Conservation (phyloP, 257 asterid genomes). For the Solanum dulcamara region DNA sequence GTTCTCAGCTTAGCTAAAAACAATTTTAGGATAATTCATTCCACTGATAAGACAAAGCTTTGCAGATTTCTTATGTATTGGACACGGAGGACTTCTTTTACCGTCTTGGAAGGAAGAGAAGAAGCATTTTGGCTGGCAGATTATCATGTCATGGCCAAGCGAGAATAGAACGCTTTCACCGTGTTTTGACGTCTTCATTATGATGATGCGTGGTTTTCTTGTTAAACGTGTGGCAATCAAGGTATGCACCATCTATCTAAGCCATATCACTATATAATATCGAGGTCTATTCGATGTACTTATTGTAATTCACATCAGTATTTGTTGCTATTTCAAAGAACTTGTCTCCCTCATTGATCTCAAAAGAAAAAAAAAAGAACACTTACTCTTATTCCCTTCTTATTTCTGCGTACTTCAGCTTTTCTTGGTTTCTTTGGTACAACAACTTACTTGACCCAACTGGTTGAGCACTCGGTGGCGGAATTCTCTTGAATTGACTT, state of each 20-base stretch:
- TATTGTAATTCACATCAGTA: background rate
- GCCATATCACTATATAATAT: background rate
- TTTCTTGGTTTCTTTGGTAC: background rate
- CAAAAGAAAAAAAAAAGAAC: background rate
- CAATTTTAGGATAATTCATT: background rate
- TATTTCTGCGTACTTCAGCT: background rate
- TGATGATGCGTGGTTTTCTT: background rate
- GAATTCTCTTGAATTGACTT: background rate
- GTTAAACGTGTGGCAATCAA: background rate
- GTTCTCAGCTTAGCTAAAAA: background rate
- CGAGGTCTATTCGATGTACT: background rate
- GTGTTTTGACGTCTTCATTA: background rate
- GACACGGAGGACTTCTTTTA: slow-evolving; percentile 17
- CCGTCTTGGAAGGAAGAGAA: slow-evolving; percentile 13
- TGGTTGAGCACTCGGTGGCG: background rate
- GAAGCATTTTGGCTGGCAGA: background rate
- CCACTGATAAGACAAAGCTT: background rate
- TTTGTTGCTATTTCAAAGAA: background rate
- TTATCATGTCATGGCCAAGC: background rate
- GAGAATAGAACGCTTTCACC: slow-evolving; percentile 8
- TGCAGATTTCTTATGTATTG: slow-evolving; percentile 18
- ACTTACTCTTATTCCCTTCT: background rate
- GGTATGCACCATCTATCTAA: background rate
- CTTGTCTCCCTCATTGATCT: background rate
- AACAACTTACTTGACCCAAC: background rate